Evolutionary conservation across 805 yeast species (phyloP).

Genomic region (Ogataea zsoltii): DNA sequence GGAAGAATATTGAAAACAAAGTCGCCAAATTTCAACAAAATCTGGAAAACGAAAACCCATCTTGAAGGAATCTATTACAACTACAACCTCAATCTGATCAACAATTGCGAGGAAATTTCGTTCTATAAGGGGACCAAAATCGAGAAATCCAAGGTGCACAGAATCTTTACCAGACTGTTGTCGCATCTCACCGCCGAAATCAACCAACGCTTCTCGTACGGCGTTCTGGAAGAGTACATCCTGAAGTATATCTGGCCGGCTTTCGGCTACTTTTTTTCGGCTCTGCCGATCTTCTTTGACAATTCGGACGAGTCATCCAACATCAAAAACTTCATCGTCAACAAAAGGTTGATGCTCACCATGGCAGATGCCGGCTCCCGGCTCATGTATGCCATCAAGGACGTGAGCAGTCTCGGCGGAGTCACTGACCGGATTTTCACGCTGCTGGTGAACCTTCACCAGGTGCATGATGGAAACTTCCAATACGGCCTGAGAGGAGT

Average conservation of each 20-base stretch:
- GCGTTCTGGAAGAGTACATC: slow-evolving; percentile 78
- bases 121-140: slow-evolving; percentile 86
- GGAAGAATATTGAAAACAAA: slow-evolving; percentile 70
- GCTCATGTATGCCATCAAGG: slow-evolving; percentile 92
- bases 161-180: slow-evolving; percentile 56
- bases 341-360: slow-evolving; percentile 85
- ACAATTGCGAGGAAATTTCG: slow-evolving; percentile 91
- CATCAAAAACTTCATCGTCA: slow-evolving; percentile 87
- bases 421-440: slow-evolving; percentile 84
- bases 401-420: slow-evolving; percentile 87
- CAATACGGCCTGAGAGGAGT: slow-evolving; percentile 42
- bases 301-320: slow-evolving; percentile 50
- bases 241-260: slow-evolving; percentile 95
- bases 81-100: slow-evolving; percentile 79
- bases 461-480: slow-evolving; percentile 68
- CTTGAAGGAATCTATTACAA: slow-evolving; percentile 89
- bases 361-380: slow-evolving; percentile 95
- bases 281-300: slow-evolving; percentile 78
- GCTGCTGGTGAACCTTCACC: slow-evolving; percentile 73
- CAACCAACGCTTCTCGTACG: slow-evolving; percentile 66
- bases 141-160: slow-evolving; percentile 66
- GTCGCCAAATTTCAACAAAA: slow-evolving; percentile 83
- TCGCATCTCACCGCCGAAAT: slow-evolving; percentile 36
- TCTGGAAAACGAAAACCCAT: slow-evolving; percentile 70
- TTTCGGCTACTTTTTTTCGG: slow-evolving; percentile 87